Conservation (phyloP, 2,329 filamentous ascomycete species). For the Neospermospora avenae region DNA sequence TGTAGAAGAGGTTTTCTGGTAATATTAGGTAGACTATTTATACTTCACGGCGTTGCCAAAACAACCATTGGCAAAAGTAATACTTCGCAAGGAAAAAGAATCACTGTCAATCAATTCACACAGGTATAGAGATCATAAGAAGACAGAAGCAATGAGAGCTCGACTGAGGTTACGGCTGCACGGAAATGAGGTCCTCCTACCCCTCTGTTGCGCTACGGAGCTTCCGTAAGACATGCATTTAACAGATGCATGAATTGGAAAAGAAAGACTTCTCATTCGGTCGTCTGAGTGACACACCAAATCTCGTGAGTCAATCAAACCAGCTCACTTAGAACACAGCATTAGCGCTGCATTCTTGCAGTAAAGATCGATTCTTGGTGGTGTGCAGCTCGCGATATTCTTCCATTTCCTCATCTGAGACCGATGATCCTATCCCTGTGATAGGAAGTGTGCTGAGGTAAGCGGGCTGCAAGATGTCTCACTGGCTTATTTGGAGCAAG, state of each 20-base stretch:
- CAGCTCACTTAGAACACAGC: neutral
- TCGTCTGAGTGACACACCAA: neutral
- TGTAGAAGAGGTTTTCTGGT: neutral
- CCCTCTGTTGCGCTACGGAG: neutral
- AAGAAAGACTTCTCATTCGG: neutral
- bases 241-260: neutral
- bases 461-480: neutral
- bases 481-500: neutral
- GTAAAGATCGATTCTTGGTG: neutral
- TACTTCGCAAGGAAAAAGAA: too few relatives aligned
- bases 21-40: too few relatives aligned
- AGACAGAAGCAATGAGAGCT: neutral
- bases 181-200: neutral
- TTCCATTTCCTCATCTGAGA: neutral
- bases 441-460: neutral
- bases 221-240: neutral
- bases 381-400: neutral
- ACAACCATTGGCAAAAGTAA: too few relatives aligned
- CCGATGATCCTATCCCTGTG: neutral
- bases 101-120: too few relatives aligned
- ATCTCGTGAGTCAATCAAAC: neutral
- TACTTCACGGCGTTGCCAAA: too few relatives aligned
- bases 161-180: neutral
- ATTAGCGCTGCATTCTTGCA: neutral
- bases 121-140: too few relatives aligned